Evolutionary conservation across 306 rosid species (phyloP), one percentile per base, ranked within the genome.

Genomic region (Ormosia semicastrata): DNA sequence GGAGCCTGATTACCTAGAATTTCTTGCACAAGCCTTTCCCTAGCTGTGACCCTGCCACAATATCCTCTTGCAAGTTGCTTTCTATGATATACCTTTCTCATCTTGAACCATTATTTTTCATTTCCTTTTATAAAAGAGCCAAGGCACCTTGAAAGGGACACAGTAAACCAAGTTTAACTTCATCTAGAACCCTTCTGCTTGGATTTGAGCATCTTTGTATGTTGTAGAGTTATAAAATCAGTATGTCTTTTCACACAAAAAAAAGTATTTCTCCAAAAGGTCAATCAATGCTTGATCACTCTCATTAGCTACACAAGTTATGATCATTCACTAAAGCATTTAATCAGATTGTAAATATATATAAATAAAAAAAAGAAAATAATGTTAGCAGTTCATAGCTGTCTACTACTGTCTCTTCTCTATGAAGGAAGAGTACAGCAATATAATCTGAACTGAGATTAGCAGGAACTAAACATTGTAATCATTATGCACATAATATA

Each of bases 401-500:
- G 34, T 43, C 33, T 39, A 24, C 17, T 33, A 15, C 57, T 3
- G 77, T 39, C 50, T 41, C 50, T 44, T 33, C 77, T 15, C 46
- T 29, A 43, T 10, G 34, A 69, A 32, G 67, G 71, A 44, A 15
- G 68, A 56, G 32, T 50, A 66, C 52, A 77, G 8, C 75, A 77
- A 77, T 43, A 62, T 4, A 56, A 15, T 40, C 29, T 56, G 56
- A 50, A 67, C 32, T 40, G n/a, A 78, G 29, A 39, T 56, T 14
- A 66, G 57, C 18, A 67, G 47, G 59, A 78, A 37, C 12, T 54
- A 18, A 17, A 40, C 78, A 57, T 40, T 5, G 50, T 15, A 69
- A 79, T 58, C 43, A 36, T 47, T 82, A 12, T 9, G 54, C 60
- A 47, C 37, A 62, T 40, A 52, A 52, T 47, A 85, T 33, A 52